Base-by-base conservation (phyloP, 176 grass and related monocot genomes). In the Guadua angustifolia region DNA sequence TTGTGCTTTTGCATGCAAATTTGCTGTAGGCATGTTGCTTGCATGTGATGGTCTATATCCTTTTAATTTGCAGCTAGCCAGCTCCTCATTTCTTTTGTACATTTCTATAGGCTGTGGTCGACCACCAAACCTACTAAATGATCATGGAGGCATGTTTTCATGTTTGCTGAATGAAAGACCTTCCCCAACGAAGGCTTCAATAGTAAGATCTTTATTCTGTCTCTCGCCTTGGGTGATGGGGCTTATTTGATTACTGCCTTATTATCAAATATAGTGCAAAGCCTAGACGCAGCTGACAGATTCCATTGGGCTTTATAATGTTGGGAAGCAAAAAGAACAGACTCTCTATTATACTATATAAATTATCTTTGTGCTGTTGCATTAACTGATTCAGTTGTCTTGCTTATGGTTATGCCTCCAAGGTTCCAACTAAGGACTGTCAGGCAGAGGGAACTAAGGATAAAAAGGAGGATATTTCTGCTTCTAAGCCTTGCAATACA, bases 401-500 rank as follows among this genome's bases (percentile, higher is more conserved):
- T 80, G 26, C 52, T 84, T 76, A 25, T 1, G 5, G 46, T 79
- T 82, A 7, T 45, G 4, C 38, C 12, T 58, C 4, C 22, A 82
- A 87, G 85, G 71, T 21, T 61, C 40, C 81, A 84, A 82, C 9
- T 22, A 86, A 88, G 26, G 69, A 62, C 24, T 74, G 66, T 24
- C 26, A 64, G 73, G 71, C 18, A 16, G 57, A 55, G 12, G 68
- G 52, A 77, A 22, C 6, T 66, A 39, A 33, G 0, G 83, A 92
- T 74, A 53, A 61, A 52, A 53, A 25, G 15, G 59, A 73, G 21
- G 84, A 87, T 45, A 7, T 15, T 17, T 69, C 6, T 69, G 33
- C 67, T 57, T 74, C 40, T 5, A 64, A 60, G 64, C 59, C 86
- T 75, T 17, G 35, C 17, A 61, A 78, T 19, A 44, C 38, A 38